Base-by-base conservation (phyloP, 2,329 filamentous ascomycete species). In the Aureobasidium mangrovei region DNA sequence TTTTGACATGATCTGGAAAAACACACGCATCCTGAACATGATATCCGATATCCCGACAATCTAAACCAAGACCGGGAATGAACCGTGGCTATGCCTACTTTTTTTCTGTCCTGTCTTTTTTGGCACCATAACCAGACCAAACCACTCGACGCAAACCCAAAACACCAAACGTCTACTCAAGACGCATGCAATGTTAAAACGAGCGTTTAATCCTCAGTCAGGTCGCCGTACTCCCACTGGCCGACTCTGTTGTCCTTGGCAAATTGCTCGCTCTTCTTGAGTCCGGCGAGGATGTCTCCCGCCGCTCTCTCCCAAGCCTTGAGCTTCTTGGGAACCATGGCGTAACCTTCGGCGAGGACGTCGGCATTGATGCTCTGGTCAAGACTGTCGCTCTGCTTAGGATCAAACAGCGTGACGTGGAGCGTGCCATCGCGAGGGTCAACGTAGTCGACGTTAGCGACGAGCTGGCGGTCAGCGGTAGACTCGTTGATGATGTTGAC, bases 171-270 rank as follows among this genome's bases (percentile, higher is more conserved):
- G 18, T 39, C 18, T 18, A 18, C 18, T 18, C 18, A 18, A 18
- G 18, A 18, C 18, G 18, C 18, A 18, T 18, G 18, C 18, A 18
- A 18, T 18, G 18, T 18, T 18, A 2, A 3, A 27, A 26, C 4
- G 24, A 41, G 39, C 32, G 29, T 18, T 29, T 65, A 69, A 55
- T 95, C 89, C 74, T 95, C 91, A 10, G 89, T 95, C 66, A 95
- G 78, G 69, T 97, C 93, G 62, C 93, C 93, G 71, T 97, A 98
- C 79, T 98, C 93, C 91, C 91, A 98, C 80, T 95, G 93, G 41
- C 93, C 93, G 61, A 83, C 77, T 59, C 90, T 82, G 55, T 84
- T 83, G 54, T 80, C 76, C 80, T 94, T 95, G 4, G 91, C 91
- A 69, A 85, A 77, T 35, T 79, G 77, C 75, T 95, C 85, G 49